Conservation (phyloP, 2,329 filamentous ascomycete species). For the Neonectria hederae region DNA sequence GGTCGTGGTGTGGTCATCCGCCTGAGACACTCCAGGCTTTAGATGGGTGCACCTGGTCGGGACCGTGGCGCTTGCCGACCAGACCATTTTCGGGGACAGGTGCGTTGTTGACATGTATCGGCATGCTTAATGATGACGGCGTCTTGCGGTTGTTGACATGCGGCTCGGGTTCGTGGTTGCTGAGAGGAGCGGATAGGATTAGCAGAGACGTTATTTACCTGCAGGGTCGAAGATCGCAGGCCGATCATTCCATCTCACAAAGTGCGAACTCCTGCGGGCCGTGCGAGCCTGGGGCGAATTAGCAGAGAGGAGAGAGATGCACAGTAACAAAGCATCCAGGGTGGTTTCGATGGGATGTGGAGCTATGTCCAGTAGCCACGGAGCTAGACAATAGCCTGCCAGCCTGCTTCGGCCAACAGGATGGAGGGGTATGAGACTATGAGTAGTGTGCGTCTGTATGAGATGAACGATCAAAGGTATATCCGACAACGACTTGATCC, state of each 20-base stretch:
- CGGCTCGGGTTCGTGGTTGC: neutral
- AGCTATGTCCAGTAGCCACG: constrained; percentile 14
- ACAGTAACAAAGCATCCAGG: constrained; percentile 1
- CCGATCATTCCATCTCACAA: constrained; percentile 9
- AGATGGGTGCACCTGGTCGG: constrained; percentile 26
- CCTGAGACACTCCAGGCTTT: constrained; percentile 40
- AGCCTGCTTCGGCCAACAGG: constrained; percentile 16
- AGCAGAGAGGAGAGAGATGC: neutral
- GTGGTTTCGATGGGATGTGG: constrained; percentile 9
- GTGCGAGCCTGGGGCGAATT: constrained; percentile 4
- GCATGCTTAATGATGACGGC: neutral
- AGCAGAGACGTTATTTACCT: constrained; percentile 9
- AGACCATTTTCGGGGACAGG: constrained; percentile 18
- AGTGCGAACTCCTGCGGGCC: constrained; percentile 24
- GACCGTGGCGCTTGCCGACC: constrained; percentile 30
- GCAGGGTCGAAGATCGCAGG: constrained; percentile 17
- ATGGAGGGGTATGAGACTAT: neutral
- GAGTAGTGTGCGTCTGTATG: neutral
- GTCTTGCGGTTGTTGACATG: constrained; percentile 1
- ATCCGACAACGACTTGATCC: neutral
- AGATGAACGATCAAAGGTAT: constrained; percentile 14
- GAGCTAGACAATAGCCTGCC: constrained; percentile 15
- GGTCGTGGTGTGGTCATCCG: constrained; percentile 41
- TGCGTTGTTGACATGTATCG: constrained; percentile 1
- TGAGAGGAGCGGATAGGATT: constrained; percentile 4